Conservation (phyloP, 2,329 filamentous ascomycete genomes). For the Calonectria pauciramosa region DNA sequence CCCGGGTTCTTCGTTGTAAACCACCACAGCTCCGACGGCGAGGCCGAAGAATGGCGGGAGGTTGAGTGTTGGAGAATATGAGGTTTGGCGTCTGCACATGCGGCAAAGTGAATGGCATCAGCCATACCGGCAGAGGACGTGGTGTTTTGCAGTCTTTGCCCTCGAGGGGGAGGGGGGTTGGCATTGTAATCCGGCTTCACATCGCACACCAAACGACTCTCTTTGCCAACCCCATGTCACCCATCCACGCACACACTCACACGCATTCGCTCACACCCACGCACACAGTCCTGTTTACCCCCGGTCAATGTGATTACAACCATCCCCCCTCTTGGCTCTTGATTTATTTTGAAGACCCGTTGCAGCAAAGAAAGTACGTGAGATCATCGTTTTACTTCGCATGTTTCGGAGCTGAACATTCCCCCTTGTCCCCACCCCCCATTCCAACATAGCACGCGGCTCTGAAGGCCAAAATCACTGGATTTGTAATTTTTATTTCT, state of each 20-base stretch:
- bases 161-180: background rate
- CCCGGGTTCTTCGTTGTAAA: background rate
- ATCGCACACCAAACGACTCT: background rate
- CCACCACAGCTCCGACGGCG: background rate
- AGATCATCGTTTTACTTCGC: slow-evolving; percentile 10
- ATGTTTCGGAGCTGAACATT: slow-evolving; percentile 28
- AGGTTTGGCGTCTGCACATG: too few relatives aligned
- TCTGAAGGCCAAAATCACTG: slow-evolving; percentile 21
- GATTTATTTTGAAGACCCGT: background rate
- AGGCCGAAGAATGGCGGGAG: background rate
- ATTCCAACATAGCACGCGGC: slow-evolving; percentile 25
- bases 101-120: background rate
- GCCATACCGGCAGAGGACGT: background rate
- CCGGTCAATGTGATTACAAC: slow-evolving; percentile 16
- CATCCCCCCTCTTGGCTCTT: background rate
- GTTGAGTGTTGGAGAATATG: background rate
- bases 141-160: background rate
- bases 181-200: background rate
- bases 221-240: slow-evolving; percentile 1
- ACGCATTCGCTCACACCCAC: background rate
- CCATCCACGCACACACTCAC: slow-evolving; percentile 1
- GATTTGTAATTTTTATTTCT: background rate
- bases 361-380: background rate
- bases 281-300: background rate
- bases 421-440: slow-evolving; percentile 3